Conservation (phyloP, 106 monocot genomes). For the Allium sativum region DNA sequence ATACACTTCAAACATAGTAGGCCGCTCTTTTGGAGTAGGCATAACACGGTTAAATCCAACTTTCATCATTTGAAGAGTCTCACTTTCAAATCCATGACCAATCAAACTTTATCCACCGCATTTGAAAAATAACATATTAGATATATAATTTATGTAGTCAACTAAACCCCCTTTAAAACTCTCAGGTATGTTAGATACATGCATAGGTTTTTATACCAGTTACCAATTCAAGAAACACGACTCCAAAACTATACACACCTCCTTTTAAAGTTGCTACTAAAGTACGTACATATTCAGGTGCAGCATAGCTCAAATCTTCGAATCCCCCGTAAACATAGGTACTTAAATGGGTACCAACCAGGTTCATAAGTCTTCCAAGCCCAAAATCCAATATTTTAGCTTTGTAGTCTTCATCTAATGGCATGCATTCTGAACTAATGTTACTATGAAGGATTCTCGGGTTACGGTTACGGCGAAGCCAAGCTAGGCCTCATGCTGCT, state of each 20-base stretch:
- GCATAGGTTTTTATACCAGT: constrained; percentile 70
- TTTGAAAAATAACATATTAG: constrained; percentile 49
- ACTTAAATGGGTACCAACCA: constrained; percentile 82
- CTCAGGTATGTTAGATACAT: constrained; percentile 52
- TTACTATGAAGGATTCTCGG: constrained; percentile 87
- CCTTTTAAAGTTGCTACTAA: constrained; percentile 74
- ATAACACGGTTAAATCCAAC: constrained; percentile 63
- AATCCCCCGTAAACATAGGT: constrained; percentile 88
- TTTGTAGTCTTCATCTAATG: constrained; percentile 70
- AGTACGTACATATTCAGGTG: constrained; percentile 73
- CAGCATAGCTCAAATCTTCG: constrained; percentile 81
- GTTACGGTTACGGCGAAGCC: constrained; percentile 90
- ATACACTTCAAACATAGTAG: constrained; percentile 82
- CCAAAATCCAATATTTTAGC: constrained; percentile 89
- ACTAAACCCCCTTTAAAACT: constrained; percentile 77
- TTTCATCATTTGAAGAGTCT: constrained; percentile 67
- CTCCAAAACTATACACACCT: constrained; percentile 77
- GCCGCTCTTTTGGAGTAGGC: constrained; percentile 65
- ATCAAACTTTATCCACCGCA: constrained; percentile 58
- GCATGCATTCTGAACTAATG: constrained; percentile 83
- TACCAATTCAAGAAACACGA: constrained; percentile 62
- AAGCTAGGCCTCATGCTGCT: constrained; percentile 69
- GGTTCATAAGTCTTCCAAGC: constrained; percentile 83
- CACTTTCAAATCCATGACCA: constrained; percentile 53
- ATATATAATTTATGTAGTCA: constrained; percentile 74